A percentile compares a stretch with the other conserved stretches of the same genome.
These are phyloP conservation scores for Cubamyces sp. DNA, from an alignment of 768 basidiomycete genomes.

Conservation along the genomic window DNA sequence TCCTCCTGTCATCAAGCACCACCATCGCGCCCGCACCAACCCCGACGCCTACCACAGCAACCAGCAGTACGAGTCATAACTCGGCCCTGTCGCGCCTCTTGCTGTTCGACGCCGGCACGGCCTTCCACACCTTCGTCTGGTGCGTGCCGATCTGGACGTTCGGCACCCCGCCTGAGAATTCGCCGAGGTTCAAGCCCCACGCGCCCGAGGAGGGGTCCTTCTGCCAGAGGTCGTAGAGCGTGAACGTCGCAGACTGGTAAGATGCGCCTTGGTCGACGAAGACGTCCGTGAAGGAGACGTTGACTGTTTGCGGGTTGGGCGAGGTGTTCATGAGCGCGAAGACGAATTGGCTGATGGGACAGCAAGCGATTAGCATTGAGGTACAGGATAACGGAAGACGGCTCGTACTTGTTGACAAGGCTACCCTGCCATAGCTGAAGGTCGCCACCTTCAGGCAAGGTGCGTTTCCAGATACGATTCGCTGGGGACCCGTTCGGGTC, in stretches of 20 bases:
- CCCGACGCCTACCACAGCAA: neutral
- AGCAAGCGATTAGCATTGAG: neutral
- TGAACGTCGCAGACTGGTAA: slow-evolving; percentile 31
- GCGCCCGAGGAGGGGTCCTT: slow-evolving; percentile 29
- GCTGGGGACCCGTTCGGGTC: slow-evolving; percentile 39
- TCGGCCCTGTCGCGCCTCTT: slow-evolving; percentile 14
- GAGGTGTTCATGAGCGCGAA: slow-evolving; percentile 43
- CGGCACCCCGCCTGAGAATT: slow-evolving; percentile 28
- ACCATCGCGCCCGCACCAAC: neutral
- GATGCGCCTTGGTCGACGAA: slow-evolving; percentile 38
- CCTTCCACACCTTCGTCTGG: slow-evolving; percentile 38
- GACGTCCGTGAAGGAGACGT: slow-evolving; percentile 37
- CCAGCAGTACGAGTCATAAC: slow-evolving; percentile 20
- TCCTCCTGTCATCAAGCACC: neutral
- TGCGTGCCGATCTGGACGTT: slow-evolving; percentile 34
- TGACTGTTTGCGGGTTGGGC: slow-evolving; percentile 34
- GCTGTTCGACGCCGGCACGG: slow-evolving; percentile 27
- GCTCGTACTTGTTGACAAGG: slow-evolving; percentile 37
- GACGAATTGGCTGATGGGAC: slow-evolving; percentile 32
- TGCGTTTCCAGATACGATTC: slow-evolving; percentile 39
- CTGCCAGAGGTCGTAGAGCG: slow-evolving; percentile 42
- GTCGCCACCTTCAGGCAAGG: slow-evolving; percentile 33
- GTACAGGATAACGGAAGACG: neutral
- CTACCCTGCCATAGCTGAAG: slow-evolving; percentile 40
- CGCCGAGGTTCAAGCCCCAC: slow-evolving; percentile 35